Conservation (phyloP, 2,329 filamentous ascomycete species). For the Monilinia polystroma region DNA sequence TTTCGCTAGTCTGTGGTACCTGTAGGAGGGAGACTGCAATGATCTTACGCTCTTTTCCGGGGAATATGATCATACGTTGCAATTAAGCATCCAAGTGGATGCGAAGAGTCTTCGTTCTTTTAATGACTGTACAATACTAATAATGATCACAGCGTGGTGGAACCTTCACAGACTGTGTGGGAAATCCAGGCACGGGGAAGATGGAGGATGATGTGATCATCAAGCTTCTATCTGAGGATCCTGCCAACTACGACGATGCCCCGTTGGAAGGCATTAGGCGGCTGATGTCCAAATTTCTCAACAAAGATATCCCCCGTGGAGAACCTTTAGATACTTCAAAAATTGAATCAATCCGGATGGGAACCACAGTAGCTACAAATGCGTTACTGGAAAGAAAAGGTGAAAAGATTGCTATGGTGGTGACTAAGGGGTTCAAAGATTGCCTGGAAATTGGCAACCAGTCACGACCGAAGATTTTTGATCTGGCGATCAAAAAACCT, state of each 20-base stretch:
- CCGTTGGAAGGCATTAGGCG: slow-evolving; percentile 88
- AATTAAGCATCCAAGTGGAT: slow-evolving; percentile 24
- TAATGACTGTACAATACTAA: background rate
- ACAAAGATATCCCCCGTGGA: slow-evolving; percentile 74
- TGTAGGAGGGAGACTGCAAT: slow-evolving; percentile 13
- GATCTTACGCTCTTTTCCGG: background rate
- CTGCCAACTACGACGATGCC: slow-evolving; percentile 85
- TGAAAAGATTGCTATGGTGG: slow-evolving; percentile 81
- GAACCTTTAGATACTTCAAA: slow-evolving; percentile 75
- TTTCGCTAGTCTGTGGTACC: slow-evolving; percentile 32
- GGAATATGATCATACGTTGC: slow-evolving; percentile 1
- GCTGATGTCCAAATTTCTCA: slow-evolving; percentile 75
- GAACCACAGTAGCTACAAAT: slow-evolving; percentile 92
- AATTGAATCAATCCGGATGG: slow-evolving; percentile 93
- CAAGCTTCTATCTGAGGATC: slow-evolving; percentile 87
- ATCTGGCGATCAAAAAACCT: slow-evolving; percentile 81
- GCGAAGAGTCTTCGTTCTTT: background rate
- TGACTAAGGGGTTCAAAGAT: slow-evolving; percentile 85
- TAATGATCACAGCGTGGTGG: slow-evolving; percentile 63
- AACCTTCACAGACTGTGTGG: slow-evolving; percentile 91
- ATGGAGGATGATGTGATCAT: slow-evolving; percentile 77
- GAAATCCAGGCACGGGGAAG: slow-evolving; percentile 68
- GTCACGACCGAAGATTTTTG: slow-evolving; percentile 85
- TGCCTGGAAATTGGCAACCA: slow-evolving; percentile 90
- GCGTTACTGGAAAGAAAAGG: slow-evolving; percentile 87